Base-by-base conservation (phyloP, 169 alveolate species). In the Cryptosporidium sp. region DNA sequence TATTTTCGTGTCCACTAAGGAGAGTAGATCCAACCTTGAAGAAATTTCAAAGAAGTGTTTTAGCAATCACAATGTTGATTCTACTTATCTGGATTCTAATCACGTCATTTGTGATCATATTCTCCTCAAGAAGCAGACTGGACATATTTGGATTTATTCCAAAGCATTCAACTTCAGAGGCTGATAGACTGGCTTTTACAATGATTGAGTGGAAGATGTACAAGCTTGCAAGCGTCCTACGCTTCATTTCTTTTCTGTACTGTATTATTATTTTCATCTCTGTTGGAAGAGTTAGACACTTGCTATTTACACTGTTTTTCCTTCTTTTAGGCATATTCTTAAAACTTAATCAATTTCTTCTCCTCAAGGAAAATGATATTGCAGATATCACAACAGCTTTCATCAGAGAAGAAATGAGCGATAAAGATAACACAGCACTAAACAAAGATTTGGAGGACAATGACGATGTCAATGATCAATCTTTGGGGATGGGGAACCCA, bases 1-100 rank as follows among this genome's bases (percentile, higher is more conserved):
- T 80, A 41, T 80, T 80, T 16, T 80, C 89, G 41, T 80, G 89
- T 31, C 80, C 89, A 18, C n/a, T 80, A n/a, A 59, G 89, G 29
- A 21, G 37, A 65, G 80, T 80, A 9, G 89, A 80, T 43, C 89
- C 89, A 26, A 65, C 14, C 10, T 35, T 80, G 29, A 80, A 65
- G 21, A 59, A 14, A 10, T 80, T 80, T 48, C 89, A 80, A 48
- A 41, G 39, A 61, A 80, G 33, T n/a, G 89, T 80, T 26, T 16
- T 80, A 18, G 59, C 41, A 12, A 59, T 80, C 1, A 43, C 69
- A 21, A 7, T 80, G 14, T n/a, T 80, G 5, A 43, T 65, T 16
- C 33, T 80, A 10, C n/a, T 62, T 26, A 26, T 80, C 12, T 80
- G 89, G 89, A 80, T 80, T 29, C 55, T 65, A 26, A 23, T 59